A percentile compares a stretch with the other conserved stretches of the same genome.
phyloP scores from a whole-genome alignment of 345 rosid species.

The Salix purpurea region DNA sequence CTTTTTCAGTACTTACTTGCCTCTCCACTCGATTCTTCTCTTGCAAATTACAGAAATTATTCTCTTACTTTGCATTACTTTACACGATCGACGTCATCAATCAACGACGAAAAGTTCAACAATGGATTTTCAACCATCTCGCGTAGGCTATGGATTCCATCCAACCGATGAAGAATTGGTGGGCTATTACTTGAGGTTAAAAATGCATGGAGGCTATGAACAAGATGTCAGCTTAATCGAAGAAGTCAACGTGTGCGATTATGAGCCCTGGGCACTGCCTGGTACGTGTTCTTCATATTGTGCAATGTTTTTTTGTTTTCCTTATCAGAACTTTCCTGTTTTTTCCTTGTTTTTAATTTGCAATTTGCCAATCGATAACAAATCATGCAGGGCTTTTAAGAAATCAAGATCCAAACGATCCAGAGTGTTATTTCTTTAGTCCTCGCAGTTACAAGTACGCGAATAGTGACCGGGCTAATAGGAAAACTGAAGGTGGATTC shows the following conservation, averaged over 20 bases:
- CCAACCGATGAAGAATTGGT: slow-evolving; percentile 45
- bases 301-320: neutral
- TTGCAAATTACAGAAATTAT: neutral
- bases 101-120: neutral
- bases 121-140: neutral
- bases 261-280: slow-evolving; percentile 49
- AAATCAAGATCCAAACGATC: slow-evolving; percentile 16
- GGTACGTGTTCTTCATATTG: slow-evolving; percentile 10
- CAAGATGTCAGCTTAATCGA: slow-evolving; percentile 10
- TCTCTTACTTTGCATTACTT: too few species aligned
- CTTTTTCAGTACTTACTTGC: neutral
- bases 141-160: slow-evolving; percentile 28
- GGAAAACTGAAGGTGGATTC: slow-evolving; percentile 6
- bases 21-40: neutral
- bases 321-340: neutral
- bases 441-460: slow-evolving; percentile 1
- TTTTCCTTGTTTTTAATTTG: neutral
- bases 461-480: neutral
- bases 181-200: slow-evolving; percentile 23
- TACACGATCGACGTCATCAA: neutral
- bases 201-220: slow-evolving; percentile 19
- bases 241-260: slow-evolving; percentile 30
- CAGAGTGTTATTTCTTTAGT: slow-evolving; percentile 9
- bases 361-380: neutral
- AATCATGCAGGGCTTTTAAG: slow-evolving; percentile 10